Evolutionary conservation across 1,284 basidiomycete species (phyloP).

Genomic region (Athelia psychrophila): DNA sequence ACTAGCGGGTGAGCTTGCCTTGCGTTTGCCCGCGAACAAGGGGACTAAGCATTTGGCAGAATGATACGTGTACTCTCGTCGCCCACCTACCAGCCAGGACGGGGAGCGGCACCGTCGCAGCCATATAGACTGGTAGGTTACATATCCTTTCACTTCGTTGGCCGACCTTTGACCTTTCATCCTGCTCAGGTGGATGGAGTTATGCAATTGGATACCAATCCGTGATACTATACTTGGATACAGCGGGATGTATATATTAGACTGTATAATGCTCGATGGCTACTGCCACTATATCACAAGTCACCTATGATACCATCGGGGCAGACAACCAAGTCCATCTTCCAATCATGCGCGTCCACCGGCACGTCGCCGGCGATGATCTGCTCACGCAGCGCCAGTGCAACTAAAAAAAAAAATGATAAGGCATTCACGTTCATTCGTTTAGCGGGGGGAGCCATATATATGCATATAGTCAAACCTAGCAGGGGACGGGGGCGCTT

Average conservation of each 20-base stretch:
- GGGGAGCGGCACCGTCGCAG: conserved; percentile 15
- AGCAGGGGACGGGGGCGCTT: conserved; percentile 46
- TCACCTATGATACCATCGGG: conserved; percentile 36
- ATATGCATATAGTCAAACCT: conserved; percentile 35
- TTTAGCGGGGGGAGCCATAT: neutral
- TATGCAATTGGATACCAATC: too few relatives aligned
- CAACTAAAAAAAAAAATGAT: conserved; percentile 41
- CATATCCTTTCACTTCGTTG: neutral
- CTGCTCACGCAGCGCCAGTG: conserved; percentile 64
- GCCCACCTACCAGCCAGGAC: conserved; percentile 17
- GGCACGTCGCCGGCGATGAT: conserved; percentile 57
- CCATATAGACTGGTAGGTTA: conserved; percentile 21
- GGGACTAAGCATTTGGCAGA: conserved; percentile 15
- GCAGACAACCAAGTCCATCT: conserved; percentile 62
- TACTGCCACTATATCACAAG: too few relatives aligned
- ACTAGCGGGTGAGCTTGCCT: conserved; percentile 25
- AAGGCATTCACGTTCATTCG: conserved; percentile 4
- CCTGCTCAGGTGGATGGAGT: too few relatives aligned
- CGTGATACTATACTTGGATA: too few relatives aligned
- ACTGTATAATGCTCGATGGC: too few relatives aligned
- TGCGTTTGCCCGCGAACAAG: conserved; percentile 9
- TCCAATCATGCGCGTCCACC: conserved; percentile 60
- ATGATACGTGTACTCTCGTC: conserved; percentile 26
- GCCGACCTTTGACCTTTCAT: too few relatives aligned
- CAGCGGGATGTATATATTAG: too few relatives aligned